phyloP scores from a whole-genome alignment of 225 moss, liverwort and hornwort genomes.

The Neckera pumila region DNA sequence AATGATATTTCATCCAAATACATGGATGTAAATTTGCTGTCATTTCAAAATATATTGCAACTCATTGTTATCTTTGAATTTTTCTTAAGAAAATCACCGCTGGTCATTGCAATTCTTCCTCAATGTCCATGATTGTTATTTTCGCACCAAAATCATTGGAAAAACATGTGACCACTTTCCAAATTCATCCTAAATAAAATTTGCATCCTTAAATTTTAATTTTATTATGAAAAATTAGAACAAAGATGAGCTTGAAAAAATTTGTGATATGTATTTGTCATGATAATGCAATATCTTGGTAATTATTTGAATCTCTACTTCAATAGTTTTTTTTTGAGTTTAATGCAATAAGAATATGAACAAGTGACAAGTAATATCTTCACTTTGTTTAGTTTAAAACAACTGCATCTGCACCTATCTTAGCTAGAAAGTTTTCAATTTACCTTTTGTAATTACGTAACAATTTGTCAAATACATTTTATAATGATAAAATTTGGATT shows the following conservation, averaged over 20 bases:
- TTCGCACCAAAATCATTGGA: neutral
- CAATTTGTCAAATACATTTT: neutral
- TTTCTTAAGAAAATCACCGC: neutral
- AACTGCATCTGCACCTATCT: too few relatives aligned
- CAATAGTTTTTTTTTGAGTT: too few relatives aligned
- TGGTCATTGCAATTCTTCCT: neutral
- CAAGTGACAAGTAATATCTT: neutral
- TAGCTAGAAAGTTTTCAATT: neutral
- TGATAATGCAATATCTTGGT: neutral
- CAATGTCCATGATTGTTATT: neutral
- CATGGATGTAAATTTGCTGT: rapidly evolving
- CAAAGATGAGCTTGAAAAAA: too few relatives aligned
- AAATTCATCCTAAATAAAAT: neutral
- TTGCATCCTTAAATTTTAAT: neutral
- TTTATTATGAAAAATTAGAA: too few relatives aligned
- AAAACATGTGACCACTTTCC: too few relatives aligned
- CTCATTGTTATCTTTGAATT: neutral
- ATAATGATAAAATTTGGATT: rapidly evolving
- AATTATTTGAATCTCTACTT: neutral
- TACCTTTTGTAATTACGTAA: rapidly evolving
- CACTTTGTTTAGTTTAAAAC: too few relatives aligned
- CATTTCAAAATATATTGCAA: neutral
- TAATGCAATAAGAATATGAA: too few relatives aligned
- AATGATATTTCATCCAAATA: neutral
- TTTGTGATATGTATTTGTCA: too few relatives aligned